These are phyloP conservation scores for Metschnikowia peoriensis DNA, from an alignment of 805 yeast genomes.

Conservation along the genomic window DNA sequence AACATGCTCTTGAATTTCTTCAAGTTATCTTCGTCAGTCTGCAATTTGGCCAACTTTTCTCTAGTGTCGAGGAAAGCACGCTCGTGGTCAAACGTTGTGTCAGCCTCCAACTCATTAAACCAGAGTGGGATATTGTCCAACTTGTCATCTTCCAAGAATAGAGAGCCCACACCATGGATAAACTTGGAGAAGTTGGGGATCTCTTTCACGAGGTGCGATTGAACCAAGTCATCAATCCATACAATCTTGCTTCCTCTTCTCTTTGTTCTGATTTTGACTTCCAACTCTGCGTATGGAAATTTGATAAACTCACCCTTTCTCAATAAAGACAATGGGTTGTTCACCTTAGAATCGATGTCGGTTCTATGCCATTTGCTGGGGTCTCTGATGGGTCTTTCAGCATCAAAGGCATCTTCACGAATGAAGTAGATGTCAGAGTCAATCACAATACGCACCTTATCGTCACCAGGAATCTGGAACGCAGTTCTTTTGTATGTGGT, in stretches of 20 bases:
- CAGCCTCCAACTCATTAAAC: conserved; percentile 80
- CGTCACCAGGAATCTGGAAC: conserved; percentile 97
- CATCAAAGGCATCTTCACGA: conserved; percentile 87
- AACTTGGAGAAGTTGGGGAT: conserved; percentile 92
- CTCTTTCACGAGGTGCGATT: conserved; percentile 77
- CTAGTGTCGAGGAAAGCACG: conserved; percentile 71
- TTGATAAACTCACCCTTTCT: conserved; percentile 83
- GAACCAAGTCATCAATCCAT: conserved; percentile 87
- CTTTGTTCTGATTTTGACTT: conserved; percentile 64
- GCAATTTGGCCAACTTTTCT: conserved; percentile 49
- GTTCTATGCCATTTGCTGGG: conserved; percentile 88
- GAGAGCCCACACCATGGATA: conserved; percentile 86
- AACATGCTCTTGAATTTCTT: conserved; percentile 42
- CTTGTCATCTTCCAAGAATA: conserved; percentile 87
- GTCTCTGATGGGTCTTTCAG: conserved; percentile 83
- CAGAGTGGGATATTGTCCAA: conserved; percentile 90
- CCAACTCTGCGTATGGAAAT: conserved; percentile 88
- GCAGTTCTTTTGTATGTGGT: conserved; percentile 89
- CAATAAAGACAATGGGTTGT: conserved; percentile 66
- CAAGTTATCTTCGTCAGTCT: conserved; percentile 45
- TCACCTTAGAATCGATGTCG: conserved; percentile 78
- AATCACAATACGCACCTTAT: conserved; percentile 82
- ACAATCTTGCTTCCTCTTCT: conserved; percentile 45
- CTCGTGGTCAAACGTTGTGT: conserved; percentile 64
- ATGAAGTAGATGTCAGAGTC: conserved; percentile 86